Conservation (phyloP, 495 filamentous ascomycete genomes). For the Penicillium pancosmium region DNA sequence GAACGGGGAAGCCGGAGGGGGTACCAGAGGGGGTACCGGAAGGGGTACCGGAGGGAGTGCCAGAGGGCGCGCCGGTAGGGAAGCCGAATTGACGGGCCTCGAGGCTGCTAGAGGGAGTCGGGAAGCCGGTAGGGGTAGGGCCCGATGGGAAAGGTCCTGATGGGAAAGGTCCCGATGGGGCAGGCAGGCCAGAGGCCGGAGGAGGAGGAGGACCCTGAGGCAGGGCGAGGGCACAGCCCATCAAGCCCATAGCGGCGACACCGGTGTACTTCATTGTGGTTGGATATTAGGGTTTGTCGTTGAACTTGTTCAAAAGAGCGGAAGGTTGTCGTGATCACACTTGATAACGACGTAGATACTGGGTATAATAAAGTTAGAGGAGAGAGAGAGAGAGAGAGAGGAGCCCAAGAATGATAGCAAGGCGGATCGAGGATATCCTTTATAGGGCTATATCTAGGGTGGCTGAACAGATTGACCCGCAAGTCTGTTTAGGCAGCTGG, state of each 20-base stretch:
- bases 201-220: conserved; percentile 19
- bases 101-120: neutral
- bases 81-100: too few species aligned
- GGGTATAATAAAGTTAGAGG: neutral
- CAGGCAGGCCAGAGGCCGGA: conserved; percentile 3
- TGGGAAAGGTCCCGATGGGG: neutral
- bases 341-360: conserved; percentile 1
- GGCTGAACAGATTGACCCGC: neutral
- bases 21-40: too few species aligned
- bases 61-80: too few species aligned
- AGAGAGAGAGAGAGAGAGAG: neutral
- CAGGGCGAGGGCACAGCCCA: conserved; percentile 33
- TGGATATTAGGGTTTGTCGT: conserved; percentile 6
- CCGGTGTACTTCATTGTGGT: conserved; percentile 28
- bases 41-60: too few species aligned
- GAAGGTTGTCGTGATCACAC: neutral
- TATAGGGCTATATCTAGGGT: conserved; percentile 14
- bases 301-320: conserved; percentile 7
- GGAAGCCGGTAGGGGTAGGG: neutral
- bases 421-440: conserved; percentile 8
- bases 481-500: conserved; percentile 1
- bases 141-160: conserved; percentile 1
- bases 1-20: too few species aligned
- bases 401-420: neutral
- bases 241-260: conserved; percentile 26